These are phyloP conservation scores for Erysimum cheiranthoides DNA, from an alignment of 345 rosid species.

Conservation along the genomic window DNA sequence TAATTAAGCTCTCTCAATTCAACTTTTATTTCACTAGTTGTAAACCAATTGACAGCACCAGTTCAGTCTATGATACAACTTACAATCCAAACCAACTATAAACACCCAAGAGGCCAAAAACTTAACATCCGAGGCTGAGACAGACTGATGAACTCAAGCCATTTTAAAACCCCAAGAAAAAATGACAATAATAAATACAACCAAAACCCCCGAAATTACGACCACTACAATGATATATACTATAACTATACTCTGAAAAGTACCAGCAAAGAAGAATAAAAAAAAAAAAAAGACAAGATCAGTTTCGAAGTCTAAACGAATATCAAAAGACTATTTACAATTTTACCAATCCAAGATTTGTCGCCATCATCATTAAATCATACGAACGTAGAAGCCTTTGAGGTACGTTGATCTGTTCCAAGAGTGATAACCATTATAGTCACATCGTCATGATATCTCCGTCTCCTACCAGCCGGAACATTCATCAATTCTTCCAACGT, in stretches of 20 bases:
- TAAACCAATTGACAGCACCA: slow-evolving; percentile 17
- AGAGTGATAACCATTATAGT: slow-evolving; percentile 86
- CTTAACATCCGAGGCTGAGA: not conserved
- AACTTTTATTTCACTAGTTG: slow-evolving; percentile 1
- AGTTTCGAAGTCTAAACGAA: slow-evolving; percentile 10
- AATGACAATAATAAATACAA: not conserved
- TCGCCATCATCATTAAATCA: slow-evolving; percentile 42
- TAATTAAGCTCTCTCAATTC: too few relatives aligned
- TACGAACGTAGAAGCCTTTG: slow-evolving; percentile 80
- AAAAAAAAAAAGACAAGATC: too few relatives aligned
- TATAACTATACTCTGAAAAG: not conserved
- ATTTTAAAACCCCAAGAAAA: not conserved
- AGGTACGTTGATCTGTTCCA: slow-evolving; percentile 80
- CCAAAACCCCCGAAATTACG: not conserved
- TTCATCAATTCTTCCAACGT: slow-evolving; percentile 87
- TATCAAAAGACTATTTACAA: slow-evolving; percentile 39
- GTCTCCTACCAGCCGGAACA: slow-evolving; percentile 90
- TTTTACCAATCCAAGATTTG: slow-evolving; percentile 27
- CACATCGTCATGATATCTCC: slow-evolving; percentile 96
- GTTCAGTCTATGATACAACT: not conserved
- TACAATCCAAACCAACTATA: slow-evolving; percentile 4
- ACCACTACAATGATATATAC: not conserved
- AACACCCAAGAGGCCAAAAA: slow-evolving; percentile 1
- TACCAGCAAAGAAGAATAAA: slow-evolving; percentile 15
- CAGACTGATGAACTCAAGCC: not conserved